These are phyloP conservation scores for Fusarium praegraminearum DNA, from an alignment of 2,329 filamentous ascomycete genomes.

Conservation along the genomic window DNA sequence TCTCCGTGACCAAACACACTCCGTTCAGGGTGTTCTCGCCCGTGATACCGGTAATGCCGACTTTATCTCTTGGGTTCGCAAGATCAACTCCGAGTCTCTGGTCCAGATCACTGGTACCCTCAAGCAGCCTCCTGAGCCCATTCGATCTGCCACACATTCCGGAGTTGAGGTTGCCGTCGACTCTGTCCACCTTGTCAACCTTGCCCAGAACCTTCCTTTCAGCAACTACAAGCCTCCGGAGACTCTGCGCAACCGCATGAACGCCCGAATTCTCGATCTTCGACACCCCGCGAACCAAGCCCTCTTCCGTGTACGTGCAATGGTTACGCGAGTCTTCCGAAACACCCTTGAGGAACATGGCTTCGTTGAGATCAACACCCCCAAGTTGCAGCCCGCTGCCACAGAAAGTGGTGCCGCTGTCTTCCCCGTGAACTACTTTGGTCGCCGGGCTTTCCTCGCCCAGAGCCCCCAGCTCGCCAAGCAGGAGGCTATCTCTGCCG, in stretches of 20 bases:
- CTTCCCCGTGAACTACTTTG: slow-evolving; percentile 93
- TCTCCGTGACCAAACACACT: slow-evolving; percentile 84
- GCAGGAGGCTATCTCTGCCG: slow-evolving; percentile 90
- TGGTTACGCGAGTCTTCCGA: slow-evolving; percentile 84
- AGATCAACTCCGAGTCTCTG: slow-evolving; percentile 81
- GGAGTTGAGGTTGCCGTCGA: slow-evolving; percentile 80
- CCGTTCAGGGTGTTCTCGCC: slow-evolving; percentile 83
- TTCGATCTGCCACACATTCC: slow-evolving; percentile 81
- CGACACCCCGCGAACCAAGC: slow-evolving; percentile 88
- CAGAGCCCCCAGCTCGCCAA: slow-evolving; percentile 94
- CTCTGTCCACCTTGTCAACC: slow-evolving; percentile 64
- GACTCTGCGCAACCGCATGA: slow-evolving; percentile 74
- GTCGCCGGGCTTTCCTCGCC: slow-evolving; percentile 85
- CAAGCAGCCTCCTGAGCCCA: slow-evolving; percentile 77
- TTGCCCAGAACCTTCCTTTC: slow-evolving; percentile 62
- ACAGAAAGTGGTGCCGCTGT: slow-evolving; percentile 93
- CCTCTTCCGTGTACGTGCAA: slow-evolving; percentile 88
- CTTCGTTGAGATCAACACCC: slow-evolving; percentile 94
- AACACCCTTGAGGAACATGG: slow-evolving; percentile 77
- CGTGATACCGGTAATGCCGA: slow-evolving; percentile 62
- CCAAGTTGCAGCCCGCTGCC: slow-evolving; percentile 89
- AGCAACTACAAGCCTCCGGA: slow-evolving; percentile 74
- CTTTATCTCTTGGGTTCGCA: slow-evolving; percentile 90
- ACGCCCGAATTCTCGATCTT: slow-evolving; percentile 85
- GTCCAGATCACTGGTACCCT: slow-evolving; percentile 81